Conservation (phyloP, 2,329 filamentous ascomycete species). For the Diplodia intermedia region DNA sequence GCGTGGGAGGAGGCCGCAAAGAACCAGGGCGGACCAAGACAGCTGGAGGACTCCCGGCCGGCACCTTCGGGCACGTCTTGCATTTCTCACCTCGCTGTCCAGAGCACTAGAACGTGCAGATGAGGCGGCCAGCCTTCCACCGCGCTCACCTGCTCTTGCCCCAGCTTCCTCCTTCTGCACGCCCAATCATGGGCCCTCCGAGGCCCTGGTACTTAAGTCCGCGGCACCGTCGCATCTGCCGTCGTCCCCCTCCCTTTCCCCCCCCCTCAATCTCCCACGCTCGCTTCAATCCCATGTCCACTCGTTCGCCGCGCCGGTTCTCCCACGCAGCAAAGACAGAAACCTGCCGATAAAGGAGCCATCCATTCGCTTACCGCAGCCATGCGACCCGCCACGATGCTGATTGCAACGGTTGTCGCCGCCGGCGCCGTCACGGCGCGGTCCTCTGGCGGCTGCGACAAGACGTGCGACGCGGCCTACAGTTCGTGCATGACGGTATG, state of each 20-base stretch:
- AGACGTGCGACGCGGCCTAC: slow-evolving; percentile 32
- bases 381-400: slow-evolving; percentile 25
- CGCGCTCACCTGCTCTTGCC: slow-evolving; percentile 26
- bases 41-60: not conserved
- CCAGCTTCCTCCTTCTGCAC: slow-evolving; percentile 14
- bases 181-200: slow-evolving; percentile 21
- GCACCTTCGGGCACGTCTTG: not conserved
- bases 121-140: not conserved
- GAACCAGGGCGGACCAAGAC: not conserved
- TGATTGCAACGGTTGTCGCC: slow-evolving; percentile 21
- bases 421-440: slow-evolving; percentile 25
- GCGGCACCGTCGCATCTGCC: slow-evolving; percentile 27
- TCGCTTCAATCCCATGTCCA: slow-evolving; percentile 29
- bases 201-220: slow-evolving; percentile 25
- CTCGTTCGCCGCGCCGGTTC: slow-evolving; percentile 19
- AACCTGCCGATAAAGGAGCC: slow-evolving; percentile 1
- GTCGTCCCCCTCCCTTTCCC: slow-evolving; percentile 3
- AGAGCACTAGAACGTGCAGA: slow-evolving; percentile 7
- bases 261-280: slow-evolving; percentile 21
- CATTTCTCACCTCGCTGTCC: slow-evolving; percentile 1
- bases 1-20: not conserved
- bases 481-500: slow-evolving; percentile 31
- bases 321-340: slow-evolving; percentile 11
- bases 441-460: slow-evolving; percentile 29
- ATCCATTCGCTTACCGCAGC: not conserved